These are phyloP conservation scores for Annulohypoxylon nitens DNA, from an alignment of 495 filamentous ascomycete species.

Conservation along the genomic window DNA sequence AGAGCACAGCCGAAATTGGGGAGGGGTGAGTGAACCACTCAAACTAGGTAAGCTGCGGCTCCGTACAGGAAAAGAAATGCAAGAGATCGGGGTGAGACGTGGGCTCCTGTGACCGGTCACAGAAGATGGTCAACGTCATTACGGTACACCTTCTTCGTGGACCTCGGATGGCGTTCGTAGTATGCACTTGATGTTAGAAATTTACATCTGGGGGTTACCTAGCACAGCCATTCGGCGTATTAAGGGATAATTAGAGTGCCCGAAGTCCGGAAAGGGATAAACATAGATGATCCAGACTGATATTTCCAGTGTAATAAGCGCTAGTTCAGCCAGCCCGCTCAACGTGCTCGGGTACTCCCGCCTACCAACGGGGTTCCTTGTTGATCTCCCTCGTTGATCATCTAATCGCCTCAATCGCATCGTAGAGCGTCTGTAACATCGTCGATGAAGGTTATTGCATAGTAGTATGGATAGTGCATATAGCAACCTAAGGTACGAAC, in stretches of 20 bases:
- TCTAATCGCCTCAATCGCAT: background rate
- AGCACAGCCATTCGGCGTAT: background rate
- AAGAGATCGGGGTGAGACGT: background rate
- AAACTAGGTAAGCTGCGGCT: background rate
- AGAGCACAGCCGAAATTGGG: background rate
- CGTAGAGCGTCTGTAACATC: background rate
- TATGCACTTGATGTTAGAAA: background rate
- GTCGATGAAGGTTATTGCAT: too few relatives aligned
- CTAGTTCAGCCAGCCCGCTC: background rate
- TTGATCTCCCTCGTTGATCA: background rate
- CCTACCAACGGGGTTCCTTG: constrained; percentile 13
- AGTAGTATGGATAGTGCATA: too few relatives aligned
- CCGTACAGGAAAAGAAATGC: background rate
- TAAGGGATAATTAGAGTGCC: background rate
- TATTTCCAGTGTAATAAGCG: background rate
- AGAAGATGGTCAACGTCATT: background rate
- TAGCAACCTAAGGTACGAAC: too few relatives aligned
- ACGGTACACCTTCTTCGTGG: background rate
- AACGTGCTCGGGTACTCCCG: constrained; percentile 38
- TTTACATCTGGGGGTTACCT: background rate
- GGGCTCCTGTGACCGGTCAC: background rate
- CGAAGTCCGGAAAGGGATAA: background rate
- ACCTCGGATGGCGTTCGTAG: background rate
- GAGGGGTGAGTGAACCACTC: background rate
- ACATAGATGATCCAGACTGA: background rate